Evolutionary conservation across 2,329 filamentous ascomycete genomes (phyloP).

Genomic region (Mollisiaceae sp.): DNA sequence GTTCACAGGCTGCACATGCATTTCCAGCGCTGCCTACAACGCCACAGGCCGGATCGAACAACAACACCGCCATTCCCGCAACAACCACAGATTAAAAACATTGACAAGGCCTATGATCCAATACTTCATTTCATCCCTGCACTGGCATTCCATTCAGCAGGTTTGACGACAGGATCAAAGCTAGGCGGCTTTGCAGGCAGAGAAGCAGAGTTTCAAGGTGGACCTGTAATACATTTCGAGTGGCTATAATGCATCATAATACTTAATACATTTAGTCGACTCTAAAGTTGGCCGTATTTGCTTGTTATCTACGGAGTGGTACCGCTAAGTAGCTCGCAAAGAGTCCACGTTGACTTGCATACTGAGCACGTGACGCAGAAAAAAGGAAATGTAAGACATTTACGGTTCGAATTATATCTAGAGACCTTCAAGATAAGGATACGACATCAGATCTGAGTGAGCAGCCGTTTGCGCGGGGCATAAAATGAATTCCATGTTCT

Average conservation of each 20-base stretch:
- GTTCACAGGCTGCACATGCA: background rate
- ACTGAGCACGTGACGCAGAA: background rate
- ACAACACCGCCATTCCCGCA: background rate
- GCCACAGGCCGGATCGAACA: background rate
- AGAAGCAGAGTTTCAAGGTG: background rate
- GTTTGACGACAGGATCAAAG: background rate
- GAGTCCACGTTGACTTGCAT: constrained; percentile 9
- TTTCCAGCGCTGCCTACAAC: constrained; percentile 1
- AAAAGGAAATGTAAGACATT: background rate
- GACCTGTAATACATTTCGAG: background rate
- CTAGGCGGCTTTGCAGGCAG: background rate
- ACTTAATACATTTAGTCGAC: background rate
- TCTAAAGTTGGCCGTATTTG: background rate
- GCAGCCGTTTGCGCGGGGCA: background rate
- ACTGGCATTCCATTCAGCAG: background rate
- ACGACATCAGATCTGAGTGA: background rate
- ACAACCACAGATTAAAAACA: background rate
- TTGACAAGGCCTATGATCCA: background rate
- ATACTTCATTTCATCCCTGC: background rate
- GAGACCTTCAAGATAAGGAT: background rate
- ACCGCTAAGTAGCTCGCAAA: background rate
- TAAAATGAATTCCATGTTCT: background rate
- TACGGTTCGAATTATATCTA: background rate
- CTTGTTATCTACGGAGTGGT: background rate
- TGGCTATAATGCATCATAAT: background rate